Percentiles rank a stretch among this genome's conserved stretches.
Conservation (phyloP, 129 eudicot genomes). For the Flaveria bidentis region DNA sequence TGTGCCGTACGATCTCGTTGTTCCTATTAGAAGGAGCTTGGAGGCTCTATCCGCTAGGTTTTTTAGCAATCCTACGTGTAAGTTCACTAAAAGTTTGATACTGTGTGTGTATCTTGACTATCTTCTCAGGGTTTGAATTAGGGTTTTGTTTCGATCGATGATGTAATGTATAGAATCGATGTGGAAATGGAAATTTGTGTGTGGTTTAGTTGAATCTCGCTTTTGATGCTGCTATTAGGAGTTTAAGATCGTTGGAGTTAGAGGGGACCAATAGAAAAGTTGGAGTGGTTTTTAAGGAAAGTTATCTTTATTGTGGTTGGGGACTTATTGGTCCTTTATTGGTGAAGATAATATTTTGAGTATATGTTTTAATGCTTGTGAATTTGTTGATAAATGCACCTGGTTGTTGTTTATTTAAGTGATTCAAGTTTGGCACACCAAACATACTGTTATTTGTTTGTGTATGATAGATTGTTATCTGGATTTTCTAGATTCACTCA, state of each 20-base stretch:
- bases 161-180: not conserved
- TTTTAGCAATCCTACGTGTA: slow-evolving; percentile 60
- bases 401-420: not conserved
- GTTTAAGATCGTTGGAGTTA: not conserved
- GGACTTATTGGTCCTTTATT: not conserved
- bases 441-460: not conserved
- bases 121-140: not conserved
- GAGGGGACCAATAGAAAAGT: not conserved
- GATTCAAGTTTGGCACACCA: not conserved
- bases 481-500: not conserved
- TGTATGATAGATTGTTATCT: not conserved
- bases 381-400: slow-evolving; percentile 7
- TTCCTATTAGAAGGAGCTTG: slow-evolving; percentile 69
- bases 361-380: not conserved
- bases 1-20: slow-evolving; percentile 72
- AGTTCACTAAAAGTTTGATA: slow-evolving; percentile 6
- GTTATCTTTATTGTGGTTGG: not conserved
- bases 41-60: slow-evolving; percentile 64
- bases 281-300: not conserved
- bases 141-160: too few species aligned
- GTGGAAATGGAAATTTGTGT: not conserved
- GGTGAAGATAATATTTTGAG: not conserved
- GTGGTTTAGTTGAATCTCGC: not conserved
- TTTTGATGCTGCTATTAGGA: not conserved
- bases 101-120: not conserved